phyloP scores from a whole-genome alignment of 192 early-diverging fungal genomes.

The Coemansia sp. region DNA sequence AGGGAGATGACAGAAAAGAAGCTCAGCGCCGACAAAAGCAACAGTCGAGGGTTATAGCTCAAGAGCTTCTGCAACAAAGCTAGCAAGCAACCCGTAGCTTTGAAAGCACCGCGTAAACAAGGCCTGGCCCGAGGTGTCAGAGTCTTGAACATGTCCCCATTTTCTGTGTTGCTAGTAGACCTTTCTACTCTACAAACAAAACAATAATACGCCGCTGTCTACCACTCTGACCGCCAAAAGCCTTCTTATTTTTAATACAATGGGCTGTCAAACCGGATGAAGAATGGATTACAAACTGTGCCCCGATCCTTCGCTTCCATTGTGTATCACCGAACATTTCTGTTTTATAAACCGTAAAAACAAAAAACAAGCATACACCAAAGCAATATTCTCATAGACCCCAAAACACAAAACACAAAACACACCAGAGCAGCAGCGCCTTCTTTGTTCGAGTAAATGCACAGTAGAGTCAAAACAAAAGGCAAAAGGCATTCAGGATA shows the following conservation, averaged over 20 bases:
- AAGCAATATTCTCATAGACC: background rate
- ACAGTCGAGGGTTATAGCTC: no score
- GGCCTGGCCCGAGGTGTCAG: no score
- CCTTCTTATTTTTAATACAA: background rate
- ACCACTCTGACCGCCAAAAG: background rate
- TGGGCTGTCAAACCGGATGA: background rate
- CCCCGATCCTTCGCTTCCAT: background rate
- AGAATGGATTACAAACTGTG: background rate
- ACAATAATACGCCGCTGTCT: background rate
- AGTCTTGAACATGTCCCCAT: background rate
- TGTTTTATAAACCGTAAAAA: background rate
- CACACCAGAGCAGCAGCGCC: background rate
- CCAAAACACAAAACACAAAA: background rate
- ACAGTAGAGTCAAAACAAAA: slow-evolving; percentile 2
- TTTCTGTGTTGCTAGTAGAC: background rate
- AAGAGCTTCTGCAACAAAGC: no score
- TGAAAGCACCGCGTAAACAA: no score
- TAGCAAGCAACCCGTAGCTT: no score
- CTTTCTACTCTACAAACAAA: background rate
- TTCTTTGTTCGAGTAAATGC: background rate
- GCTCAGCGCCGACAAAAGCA: no score
- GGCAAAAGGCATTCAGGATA: background rate
- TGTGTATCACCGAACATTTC: background rate
- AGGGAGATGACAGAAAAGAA: background rate
- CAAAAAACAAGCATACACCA: background rate